phyloP scores from a whole-genome alignment of 2,329 filamentous ascomycete species.

The Cladosporium sp. region DNA sequence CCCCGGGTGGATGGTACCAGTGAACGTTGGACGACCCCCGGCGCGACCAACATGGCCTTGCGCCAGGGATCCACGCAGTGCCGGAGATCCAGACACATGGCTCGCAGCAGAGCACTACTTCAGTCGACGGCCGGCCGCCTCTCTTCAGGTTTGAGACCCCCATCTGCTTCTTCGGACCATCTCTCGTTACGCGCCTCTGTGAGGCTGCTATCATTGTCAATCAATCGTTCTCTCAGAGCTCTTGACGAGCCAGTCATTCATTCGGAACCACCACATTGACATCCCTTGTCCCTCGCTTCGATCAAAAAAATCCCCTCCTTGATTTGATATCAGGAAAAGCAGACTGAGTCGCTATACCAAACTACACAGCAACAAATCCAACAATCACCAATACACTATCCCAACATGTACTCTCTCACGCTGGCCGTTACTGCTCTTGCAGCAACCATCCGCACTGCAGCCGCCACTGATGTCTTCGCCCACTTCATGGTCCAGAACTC shows the following conservation, averaged over 20 bases:
- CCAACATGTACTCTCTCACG: conserved; percentile 14
- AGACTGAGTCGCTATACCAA: not conserved
- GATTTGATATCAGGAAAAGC: conserved; percentile 11
- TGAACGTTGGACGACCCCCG: not conserved
- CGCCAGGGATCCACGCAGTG: conserved; percentile 2
- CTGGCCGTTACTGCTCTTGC: conserved; percentile 14
- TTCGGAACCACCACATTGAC: conserved; percentile 14
- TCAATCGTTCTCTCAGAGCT: conserved; percentile 15
- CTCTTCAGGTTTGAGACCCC: not conserved
- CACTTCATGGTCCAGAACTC: conserved; percentile 41
- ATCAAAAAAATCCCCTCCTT: not conserved
- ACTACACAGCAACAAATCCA: not conserved
- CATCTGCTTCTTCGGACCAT: conserved; percentile 11
- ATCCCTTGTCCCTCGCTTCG: not conserved
- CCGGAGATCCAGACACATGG: conserved; percentile 12
- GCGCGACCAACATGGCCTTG: not conserved
- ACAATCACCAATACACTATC: not conserved
- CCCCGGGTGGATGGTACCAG: not conserved
- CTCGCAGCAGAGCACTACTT: conserved; percentile 6
- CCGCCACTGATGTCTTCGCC: conserved; percentile 37
- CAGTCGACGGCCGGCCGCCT: not conserved
- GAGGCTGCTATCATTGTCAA: conserved; percentile 8
- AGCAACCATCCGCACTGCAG: conserved; percentile 26
- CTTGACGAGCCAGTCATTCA: conserved; percentile 18
- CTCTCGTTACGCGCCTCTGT: conserved; percentile 15